These are phyloP conservation scores for Stemphylium beticola DNA, from an alignment of 2,329 filamentous ascomycete species.

Conservation along the genomic window DNA sequence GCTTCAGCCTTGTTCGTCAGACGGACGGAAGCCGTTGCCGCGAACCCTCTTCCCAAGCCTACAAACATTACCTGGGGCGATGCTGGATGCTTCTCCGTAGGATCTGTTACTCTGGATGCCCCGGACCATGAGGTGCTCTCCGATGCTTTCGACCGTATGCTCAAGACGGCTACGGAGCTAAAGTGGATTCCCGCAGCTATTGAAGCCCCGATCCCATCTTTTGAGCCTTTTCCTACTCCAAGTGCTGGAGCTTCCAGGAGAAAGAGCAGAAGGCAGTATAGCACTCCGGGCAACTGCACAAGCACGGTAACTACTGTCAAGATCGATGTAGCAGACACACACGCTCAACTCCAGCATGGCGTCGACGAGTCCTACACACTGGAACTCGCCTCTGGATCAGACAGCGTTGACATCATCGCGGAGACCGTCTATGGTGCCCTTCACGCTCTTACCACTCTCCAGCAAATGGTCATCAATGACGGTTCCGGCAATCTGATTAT, in stretches of 20 bases:
- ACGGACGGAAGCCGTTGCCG: constrained; percentile 54
- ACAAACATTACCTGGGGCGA: constrained; percentile 60
- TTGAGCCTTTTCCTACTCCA: constrained; percentile 59
- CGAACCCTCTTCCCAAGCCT: constrained; percentile 63
- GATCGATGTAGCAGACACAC: constrained; percentile 54
- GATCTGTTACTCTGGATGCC: constrained; percentile 49
- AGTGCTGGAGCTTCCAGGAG: constrained; percentile 25
- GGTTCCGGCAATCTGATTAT: constrained; percentile 54
- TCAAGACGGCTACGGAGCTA: constrained; percentile 55
- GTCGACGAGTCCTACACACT: constrained; percentile 65
- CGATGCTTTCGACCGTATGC: constrained; percentile 60
- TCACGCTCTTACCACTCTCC: constrained; percentile 63
- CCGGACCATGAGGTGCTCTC: constrained; percentile 45
- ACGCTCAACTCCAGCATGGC: constrained; percentile 60
- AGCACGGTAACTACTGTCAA: constrained; percentile 52
- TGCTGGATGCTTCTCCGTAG: constrained; percentile 56
- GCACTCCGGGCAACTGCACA: constrained; percentile 32
- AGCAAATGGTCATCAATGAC: constrained; percentile 61
- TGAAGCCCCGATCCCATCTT: constrained; percentile 59
- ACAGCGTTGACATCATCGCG: constrained; percentile 54
- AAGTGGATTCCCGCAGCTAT: constrained; percentile 62
- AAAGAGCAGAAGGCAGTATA: constrained; percentile 30
- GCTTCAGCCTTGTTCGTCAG: constrained; percentile 45
- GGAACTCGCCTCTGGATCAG: constrained; percentile 50
- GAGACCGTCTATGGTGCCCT: constrained; percentile 62